Evolutionary conservation across 768 basidiomycete species (phyloP).

Genomic region (Suillus discolor): DNA sequence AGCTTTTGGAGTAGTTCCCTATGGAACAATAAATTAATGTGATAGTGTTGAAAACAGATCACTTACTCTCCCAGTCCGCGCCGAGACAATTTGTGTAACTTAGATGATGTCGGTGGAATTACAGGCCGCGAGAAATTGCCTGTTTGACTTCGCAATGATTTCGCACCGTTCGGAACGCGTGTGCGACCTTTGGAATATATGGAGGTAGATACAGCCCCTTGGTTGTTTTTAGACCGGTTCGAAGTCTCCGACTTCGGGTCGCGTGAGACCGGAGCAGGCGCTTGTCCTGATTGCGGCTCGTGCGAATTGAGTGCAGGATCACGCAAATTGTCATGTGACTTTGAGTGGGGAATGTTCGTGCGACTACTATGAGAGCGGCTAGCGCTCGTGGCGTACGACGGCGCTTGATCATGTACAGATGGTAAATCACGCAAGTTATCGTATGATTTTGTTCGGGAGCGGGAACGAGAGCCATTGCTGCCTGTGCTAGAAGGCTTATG

Average conservation of each 20-base stretch:
- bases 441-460: constrained; percentile 24
- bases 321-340: constrained; percentile 5
- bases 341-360: background rate
- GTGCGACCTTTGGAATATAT: constrained; percentile 3
- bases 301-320: background rate
- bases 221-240: constrained; percentile 8
- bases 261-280: background rate
- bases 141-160: constrained; percentile 14
- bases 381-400: constrained; percentile 12
- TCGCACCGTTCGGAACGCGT: background rate
- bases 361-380: background rate
- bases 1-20: constrained; percentile 33
- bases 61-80: constrained; percentile 33
- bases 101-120: constrained; percentile 30
- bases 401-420: constrained; percentile 2
- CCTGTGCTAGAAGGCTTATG: constrained; percentile 16
- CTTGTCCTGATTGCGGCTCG: constrained; percentile 1
- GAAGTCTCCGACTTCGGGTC: background rate
- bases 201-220: background rate
- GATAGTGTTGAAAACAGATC: background rate
- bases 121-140: constrained; percentile 29
- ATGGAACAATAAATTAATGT: constrained; percentile 9
- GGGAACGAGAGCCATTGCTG: constrained; percentile 20
- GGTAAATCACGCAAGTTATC: constrained; percentile 26
- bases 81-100: constrained; percentile 22